Conservation (phyloP, 768 basidiomycete species). For the Kwoniella europaea region DNA sequence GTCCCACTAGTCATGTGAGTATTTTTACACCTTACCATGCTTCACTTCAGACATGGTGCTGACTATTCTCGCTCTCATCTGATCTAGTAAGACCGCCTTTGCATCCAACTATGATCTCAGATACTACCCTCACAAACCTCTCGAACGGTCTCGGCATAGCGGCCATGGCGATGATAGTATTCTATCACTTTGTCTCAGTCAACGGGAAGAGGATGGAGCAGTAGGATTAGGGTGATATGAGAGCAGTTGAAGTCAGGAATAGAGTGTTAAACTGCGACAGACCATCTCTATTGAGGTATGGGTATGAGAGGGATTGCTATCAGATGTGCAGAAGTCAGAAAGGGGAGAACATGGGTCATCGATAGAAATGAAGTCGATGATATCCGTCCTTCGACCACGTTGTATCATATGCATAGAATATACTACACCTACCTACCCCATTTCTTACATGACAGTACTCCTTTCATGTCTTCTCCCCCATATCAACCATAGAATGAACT, state of each 20-base stretch:
- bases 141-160: constrained; percentile 83
- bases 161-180: constrained; percentile 84
- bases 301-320: background rate
- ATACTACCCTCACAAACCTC: constrained; percentile 77
- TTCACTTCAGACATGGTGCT: too few species aligned
- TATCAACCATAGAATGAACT: too few species aligned
- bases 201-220: constrained; percentile 65
- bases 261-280: background rate
- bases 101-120: constrained; percentile 69
- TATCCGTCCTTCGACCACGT: background rate
- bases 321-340: background rate
- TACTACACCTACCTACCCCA: background rate
- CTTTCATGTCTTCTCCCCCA: background rate
- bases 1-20: too few species aligned
- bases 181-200: constrained; percentile 88
- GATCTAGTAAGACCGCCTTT: too few species aligned
- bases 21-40: too few species aligned
- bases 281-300: background rate
- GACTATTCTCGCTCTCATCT: too few species aligned
- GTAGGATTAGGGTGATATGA: background rate
- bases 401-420: constrained; percentile 24
- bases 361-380: too few species aligned
- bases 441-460: background rate
- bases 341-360: too few species aligned
- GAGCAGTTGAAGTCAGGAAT: background rate